A percentile compares a stretch with the other conserved stretches of the same genome.
These are phyloP conservation scores for Geotrichum aggregatum DNA, from an alignment of 1,139 yeast genomes.

Conservation along the genomic window DNA sequence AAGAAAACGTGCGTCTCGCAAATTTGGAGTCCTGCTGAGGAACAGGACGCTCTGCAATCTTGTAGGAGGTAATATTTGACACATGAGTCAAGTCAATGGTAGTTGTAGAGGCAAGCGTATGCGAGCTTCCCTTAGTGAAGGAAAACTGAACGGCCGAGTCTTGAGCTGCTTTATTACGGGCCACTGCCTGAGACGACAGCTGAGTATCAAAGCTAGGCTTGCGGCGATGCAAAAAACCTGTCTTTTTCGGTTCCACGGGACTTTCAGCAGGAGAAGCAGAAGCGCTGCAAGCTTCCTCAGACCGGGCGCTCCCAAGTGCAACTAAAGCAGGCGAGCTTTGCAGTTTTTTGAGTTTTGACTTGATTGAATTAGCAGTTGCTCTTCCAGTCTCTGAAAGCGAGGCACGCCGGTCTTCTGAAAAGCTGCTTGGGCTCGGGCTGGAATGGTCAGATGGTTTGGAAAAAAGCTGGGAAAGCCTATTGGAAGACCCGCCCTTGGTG, in stretches of 20 bases:
- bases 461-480: neutral
- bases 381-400: neutral
- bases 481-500: neutral
- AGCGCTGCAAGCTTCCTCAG: neutral
- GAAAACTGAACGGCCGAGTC: conserved; percentile 12
- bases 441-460: neutral
- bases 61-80: conserved; percentile 14
- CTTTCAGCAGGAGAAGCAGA: neutral
- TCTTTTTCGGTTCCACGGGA: neutral
- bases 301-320: neutral
- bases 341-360: neutral
- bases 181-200: neutral
- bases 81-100: conserved; percentile 16
- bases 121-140: conserved; percentile 8
- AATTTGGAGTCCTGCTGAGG: conserved; percentile 11
- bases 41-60: conserved; percentile 17
- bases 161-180: neutral
- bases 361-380: neutral
- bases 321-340: neutral
- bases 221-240: neutral
- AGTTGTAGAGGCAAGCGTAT: conserved; percentile 7
- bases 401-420: neutral
- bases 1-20: conserved; percentile 15
- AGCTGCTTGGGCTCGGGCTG: neutral
- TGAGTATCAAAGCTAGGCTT: neutral